These are phyloP conservation scores for Hypholoma fasciculare DNA, from an alignment of 768 basidiomycete species.

Conservation along the genomic window DNA sequence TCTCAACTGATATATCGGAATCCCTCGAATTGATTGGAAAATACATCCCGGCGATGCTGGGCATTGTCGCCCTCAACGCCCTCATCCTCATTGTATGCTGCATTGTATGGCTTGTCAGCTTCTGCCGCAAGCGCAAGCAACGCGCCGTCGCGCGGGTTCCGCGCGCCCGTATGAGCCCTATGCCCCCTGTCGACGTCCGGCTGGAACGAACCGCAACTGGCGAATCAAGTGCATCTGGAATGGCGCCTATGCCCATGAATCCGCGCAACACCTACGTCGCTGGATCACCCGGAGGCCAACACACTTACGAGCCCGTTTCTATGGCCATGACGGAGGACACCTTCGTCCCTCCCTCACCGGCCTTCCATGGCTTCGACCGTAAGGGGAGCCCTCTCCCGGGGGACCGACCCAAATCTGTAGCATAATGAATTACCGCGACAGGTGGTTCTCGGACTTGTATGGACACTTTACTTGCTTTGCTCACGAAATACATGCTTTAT, in stretches of 20 bases:
- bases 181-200: conserved; percentile 1
- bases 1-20: conserved; percentile 57
- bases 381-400: conserved; percentile 27
- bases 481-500: background rate
- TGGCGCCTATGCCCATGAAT: conserved; percentile 55
- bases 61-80: conserved; percentile 76
- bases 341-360: conserved; percentile 58
- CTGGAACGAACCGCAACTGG: background rate
- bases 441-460: conserved; percentile 15
- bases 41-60: conserved; percentile 74
- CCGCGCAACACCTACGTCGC: conserved; percentile 42
- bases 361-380: conserved; percentile 45
- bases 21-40: conserved; percentile 64
- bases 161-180: conserved; percentile 32
- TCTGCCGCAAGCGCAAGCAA: conserved; percentile 49
- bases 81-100: conserved; percentile 61
- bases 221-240: conserved; percentile 1
- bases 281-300: conserved; percentile 26
- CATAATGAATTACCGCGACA: conserved; percentile 20
- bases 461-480: conserved; percentile 8
- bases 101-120: conserved; percentile 50
- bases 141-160: conserved; percentile 25
- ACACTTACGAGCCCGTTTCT: conserved; percentile 75
- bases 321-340: conserved; percentile 63
- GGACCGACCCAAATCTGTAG: conserved; percentile 46